Conservation (phyloP, 2,329 filamentous ascomycete genomes). For the Fusarium dlaminii region DNA sequence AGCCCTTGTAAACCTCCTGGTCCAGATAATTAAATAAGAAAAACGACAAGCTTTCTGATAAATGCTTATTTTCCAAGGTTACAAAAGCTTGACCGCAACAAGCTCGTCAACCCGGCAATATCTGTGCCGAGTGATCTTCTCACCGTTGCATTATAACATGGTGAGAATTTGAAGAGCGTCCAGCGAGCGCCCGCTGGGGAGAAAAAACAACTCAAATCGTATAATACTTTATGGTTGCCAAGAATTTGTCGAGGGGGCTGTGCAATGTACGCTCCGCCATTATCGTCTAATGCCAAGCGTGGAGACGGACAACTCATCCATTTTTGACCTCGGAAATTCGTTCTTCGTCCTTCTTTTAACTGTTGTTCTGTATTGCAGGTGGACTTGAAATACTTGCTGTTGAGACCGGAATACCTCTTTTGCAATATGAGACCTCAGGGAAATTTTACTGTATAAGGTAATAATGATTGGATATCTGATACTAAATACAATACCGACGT, state of each 20-base stretch:
- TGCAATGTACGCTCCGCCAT: conserved; percentile 12
- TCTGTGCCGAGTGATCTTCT: background rate
- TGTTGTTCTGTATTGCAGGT: background rate
- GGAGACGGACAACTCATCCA: conserved; percentile 27
- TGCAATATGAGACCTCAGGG: background rate
- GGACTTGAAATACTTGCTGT: background rate
- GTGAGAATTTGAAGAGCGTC: conserved; percentile 1
- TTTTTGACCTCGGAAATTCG: background rate
- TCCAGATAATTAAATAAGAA: background rate
- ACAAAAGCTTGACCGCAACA: conserved; percentile 26
- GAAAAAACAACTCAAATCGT: background rate
- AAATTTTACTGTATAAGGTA: background rate
- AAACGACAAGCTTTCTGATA: conserved; percentile 17
- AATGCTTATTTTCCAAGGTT: conserved; percentile 8
- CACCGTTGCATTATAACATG: conserved; percentile 7
- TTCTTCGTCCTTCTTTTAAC: background rate
- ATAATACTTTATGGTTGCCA: background rate
- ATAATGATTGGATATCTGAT: background rate
- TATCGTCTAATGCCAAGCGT: conserved; percentile 35
- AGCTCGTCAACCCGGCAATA: conserved; percentile 10
- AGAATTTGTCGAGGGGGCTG: conserved; percentile 24
- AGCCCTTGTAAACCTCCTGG: background rate
- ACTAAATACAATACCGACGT: background rate
- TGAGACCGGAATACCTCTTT: background rate
- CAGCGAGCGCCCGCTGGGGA: background rate